Conservation (phyloP, 1,284 basidiomycete genomes). For the Ceratobasidium sp. region DNA sequence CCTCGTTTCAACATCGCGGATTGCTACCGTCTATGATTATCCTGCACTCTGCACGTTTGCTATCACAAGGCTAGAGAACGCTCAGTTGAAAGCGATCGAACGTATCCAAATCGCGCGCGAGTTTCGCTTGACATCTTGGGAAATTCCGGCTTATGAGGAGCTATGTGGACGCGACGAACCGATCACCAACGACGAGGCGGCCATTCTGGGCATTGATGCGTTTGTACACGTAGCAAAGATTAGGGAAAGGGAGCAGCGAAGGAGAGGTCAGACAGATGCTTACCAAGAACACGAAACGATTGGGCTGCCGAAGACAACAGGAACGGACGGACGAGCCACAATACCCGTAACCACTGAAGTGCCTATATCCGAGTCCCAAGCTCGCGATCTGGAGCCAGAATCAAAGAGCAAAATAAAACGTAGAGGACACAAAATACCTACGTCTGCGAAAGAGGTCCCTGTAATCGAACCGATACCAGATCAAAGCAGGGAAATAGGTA, state of each 20-base stretch:
- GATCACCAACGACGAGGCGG: slow-evolving; percentile 36
- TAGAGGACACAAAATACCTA: no score
- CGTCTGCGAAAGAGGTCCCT: no score
- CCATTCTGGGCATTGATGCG: slow-evolving; percentile 19
- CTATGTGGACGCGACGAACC: slow-evolving; percentile 26
- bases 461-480: no score
- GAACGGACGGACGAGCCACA: no score
- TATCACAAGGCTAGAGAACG: slow-evolving; percentile 52
- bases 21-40: slow-evolving; percentile 52
- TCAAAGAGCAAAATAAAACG: no score
- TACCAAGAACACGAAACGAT: background rate
- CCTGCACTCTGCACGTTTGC: slow-evolving; percentile 56
- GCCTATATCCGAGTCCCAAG: no score
- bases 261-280: background rate
- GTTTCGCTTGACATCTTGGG: slow-evolving; percentile 32
- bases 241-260: slow-evolving; percentile 16
- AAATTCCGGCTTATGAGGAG: slow-evolving; percentile 29
- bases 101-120: slow-evolving; percentile 28
- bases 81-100: background rate
- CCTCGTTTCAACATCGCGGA: slow-evolving; percentile 34
- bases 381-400: no score
- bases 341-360: no score
- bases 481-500: no score
- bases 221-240: slow-evolving; percentile 24
- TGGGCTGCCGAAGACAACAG: background rate